These are phyloP conservation scores for Lodderomyces theae DNA, from an alignment of 1,139 yeast species.

Conservation along the genomic window DNA sequence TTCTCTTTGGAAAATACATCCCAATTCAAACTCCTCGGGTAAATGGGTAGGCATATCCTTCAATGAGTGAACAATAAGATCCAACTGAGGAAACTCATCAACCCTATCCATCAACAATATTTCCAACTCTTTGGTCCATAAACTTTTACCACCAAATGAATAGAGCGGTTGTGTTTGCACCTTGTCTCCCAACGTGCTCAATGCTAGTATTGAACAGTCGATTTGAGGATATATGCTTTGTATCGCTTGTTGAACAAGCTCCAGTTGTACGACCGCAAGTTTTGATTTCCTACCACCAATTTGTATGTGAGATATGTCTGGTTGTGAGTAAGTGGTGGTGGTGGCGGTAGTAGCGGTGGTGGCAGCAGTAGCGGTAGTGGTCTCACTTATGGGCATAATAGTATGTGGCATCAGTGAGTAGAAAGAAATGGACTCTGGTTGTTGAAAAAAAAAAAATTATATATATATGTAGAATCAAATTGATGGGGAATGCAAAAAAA, in stretches of 20 bases:
- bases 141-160: slow-evolving; percentile 91
- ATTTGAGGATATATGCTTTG: slow-evolving; percentile 58
- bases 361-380: neutral
- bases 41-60: slow-evolving; percentile 93
- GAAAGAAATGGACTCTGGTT: neutral
- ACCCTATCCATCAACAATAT: slow-evolving; percentile 61
- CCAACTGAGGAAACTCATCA: slow-evolving; percentile 68
- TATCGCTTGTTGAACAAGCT: slow-evolving; percentile 64
- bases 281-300: slow-evolving; percentile 90
- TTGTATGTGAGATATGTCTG: slow-evolving; percentile 28
- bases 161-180: slow-evolving; percentile 82
- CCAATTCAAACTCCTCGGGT: slow-evolving; percentile 87
- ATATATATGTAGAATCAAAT: no score
- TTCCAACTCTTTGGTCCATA: slow-evolving; percentile 96
- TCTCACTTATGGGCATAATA: slow-evolving; percentile 13
- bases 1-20: slow-evolving; percentile 81
- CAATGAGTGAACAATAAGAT: slow-evolving; percentile 87
- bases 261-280: slow-evolving; percentile 84
- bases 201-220: slow-evolving; percentile 67
- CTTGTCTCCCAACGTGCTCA: slow-evolving; percentile 87
- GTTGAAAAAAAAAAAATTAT: neutral
- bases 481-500: no score
- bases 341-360: neutral
- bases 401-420: slow-evolving; percentile 16
- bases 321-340: neutral